Evolutionary conservation across 306 rosid genomes (phyloP), one percentile per base, ranked within the genome.

Genomic region (Nissolia schottii): DNA sequence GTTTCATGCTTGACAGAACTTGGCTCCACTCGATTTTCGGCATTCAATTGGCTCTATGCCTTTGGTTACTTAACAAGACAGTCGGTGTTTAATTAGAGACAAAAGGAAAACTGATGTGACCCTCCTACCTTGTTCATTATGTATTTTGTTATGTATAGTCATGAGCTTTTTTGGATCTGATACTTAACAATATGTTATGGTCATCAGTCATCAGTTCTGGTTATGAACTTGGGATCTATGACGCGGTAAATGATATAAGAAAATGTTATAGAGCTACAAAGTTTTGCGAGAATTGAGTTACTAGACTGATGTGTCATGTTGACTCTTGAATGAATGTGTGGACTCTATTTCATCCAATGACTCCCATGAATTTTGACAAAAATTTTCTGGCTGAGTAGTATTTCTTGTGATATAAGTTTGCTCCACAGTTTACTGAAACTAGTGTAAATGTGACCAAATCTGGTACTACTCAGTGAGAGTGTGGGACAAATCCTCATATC

Each of bases 41-140:
- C 20, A 79, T 89, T 81, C 86, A 91, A 71, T 69, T 94, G 63
- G 91, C 96, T 25, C 95, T 91, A 23, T 68, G 85, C 49, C 92
- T 94, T 31, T 94, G 99, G 99, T 60, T 88, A 71, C 99, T 94
- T 61, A 94, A 94, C 86, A 94, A 85, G 82, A 89, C 97, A 12
- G 43, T 86, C 3, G 95, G 92, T 65, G 18, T 84, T 51, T 80
- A n/a, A n/a, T n/a, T n/a, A 79, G 82, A 24, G 16, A 75, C 43
- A 53, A 14, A 48, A 46, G 23, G 22, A 19, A n/a, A 76, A 66
- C 53, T 76, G 18, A 22, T 54, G 8, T 19, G 51, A 41, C 32
- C 74, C 25, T 71, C 62, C 45, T 62, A 15, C 50, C 48, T 19
- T 40, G 35, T 46, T 38, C 20, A 28, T 29, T 56, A 12, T 41